These are phyloP conservation scores for Termitomyces sp. DNA, from an alignment of 768 basidiomycete species.

Conservation along the genomic window DNA sequence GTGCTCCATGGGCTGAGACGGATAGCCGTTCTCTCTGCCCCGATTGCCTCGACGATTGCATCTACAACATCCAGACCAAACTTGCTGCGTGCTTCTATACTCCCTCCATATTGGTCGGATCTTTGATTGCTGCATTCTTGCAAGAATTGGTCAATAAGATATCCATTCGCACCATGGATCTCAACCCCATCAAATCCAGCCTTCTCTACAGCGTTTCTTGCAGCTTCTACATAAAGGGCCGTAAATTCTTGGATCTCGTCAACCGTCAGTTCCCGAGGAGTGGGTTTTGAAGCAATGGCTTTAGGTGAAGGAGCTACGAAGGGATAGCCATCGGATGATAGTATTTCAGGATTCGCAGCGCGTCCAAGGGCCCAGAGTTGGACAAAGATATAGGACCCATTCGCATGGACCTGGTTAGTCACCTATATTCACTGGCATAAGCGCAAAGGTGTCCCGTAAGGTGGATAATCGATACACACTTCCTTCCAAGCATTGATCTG, in stretches of 20 bases:
- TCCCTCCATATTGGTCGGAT: slow-evolving; percentile 66
- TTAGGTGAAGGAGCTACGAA: slow-evolving; percentile 8
- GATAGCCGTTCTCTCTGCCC: slow-evolving; percentile 47
- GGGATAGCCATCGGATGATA: slow-evolving; percentile 25
- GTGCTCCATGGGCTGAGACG: slow-evolving; percentile 53
- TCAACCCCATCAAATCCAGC: slow-evolving; percentile 69
- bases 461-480: slow-evolving; percentile 21
- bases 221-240: slow-evolving; percentile 45
- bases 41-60: slow-evolving; percentile 46
- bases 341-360: slow-evolving; percentile 22
- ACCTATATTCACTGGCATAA: slow-evolving; percentile 28
- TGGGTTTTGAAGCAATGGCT: slow-evolving; percentile 28
- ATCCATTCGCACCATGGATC: slow-evolving; percentile 42
- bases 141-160: slow-evolving; percentile 57
- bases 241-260: slow-evolving; percentile 47
- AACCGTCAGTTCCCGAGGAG: slow-evolving; percentile 35
- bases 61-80: slow-evolving; percentile 53
- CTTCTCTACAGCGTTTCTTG: slow-evolving; percentile 43
- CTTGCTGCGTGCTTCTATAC: slow-evolving; percentile 50
- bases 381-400: slow-evolving; percentile 34
- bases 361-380: slow-evolving; percentile 52
- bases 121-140: slow-evolving; percentile 50
- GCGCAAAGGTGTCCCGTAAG: not conserved
- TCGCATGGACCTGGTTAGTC: slow-evolving; percentile 50
- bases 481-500: slow-evolving; percentile 57